Evolutionary conservation across 495 filamentous ascomycete species (phyloP).

Genomic region (Penicillium paradoxum): DNA sequence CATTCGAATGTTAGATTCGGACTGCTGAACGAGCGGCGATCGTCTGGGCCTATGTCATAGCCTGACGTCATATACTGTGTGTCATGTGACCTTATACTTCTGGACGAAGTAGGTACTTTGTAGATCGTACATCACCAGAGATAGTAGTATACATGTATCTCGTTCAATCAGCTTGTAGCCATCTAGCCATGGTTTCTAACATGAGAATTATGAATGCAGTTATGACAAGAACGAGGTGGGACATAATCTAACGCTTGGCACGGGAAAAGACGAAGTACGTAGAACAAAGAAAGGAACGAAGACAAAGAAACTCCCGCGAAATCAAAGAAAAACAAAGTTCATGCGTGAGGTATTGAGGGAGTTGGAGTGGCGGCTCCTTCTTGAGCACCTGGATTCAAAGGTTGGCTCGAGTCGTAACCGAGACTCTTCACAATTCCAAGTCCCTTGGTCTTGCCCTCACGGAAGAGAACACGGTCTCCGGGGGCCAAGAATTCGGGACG

Average conservation of each 20-base stretch:
- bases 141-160: neutral
- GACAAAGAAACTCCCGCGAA: neutral
- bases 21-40: neutral
- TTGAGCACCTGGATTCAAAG: conserved; percentile 39
- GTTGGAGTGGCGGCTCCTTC: conserved; percentile 3
- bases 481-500: conserved; percentile 88
- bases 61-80: neutral
- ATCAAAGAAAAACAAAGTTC: neutral
- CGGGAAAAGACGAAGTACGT: neutral
- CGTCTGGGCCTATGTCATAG: conserved; percentile 6
- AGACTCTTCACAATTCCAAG: conserved; percentile 89
- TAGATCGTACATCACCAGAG: neutral
- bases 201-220: neutral
- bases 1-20: neutral
- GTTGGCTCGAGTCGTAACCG: conserved; percentile 70
- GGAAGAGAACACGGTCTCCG: conserved; percentile 86
- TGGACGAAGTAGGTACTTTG: too few relatives aligned
- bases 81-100: conserved; percentile 3
- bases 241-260: neutral
- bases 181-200: neutral
- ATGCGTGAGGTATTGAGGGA: conserved; percentile 6
- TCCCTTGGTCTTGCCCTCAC: conserved; percentile 93
- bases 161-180: neutral
- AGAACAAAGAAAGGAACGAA: neutral
- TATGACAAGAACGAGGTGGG: neutral